Percentiles rank a stretch among this genome's conserved stretches.
These are phyloP conservation scores for Botrytis aclada DNA, from an alignment of 2,329 filamentous ascomycete species.

Conservation along the genomic window DNA sequence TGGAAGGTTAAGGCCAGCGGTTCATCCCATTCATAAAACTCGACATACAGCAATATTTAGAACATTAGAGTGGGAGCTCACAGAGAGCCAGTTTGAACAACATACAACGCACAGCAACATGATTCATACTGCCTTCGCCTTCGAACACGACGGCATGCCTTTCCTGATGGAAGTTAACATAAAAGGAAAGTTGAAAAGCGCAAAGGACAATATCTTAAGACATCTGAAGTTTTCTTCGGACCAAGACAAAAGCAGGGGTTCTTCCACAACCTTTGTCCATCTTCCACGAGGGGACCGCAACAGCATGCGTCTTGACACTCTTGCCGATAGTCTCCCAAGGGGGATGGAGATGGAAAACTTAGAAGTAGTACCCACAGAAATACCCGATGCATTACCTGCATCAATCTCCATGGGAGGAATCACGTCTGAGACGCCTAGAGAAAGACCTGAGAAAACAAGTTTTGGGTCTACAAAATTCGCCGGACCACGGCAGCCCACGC, in stretches of 20 bases:
- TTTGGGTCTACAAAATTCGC: background rate
- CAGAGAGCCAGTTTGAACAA: background rate
- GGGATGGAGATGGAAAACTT: background rate
- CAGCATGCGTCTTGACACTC: background rate
- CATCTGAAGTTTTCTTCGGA: background rate
- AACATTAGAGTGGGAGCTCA: background rate
- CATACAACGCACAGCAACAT: background rate
- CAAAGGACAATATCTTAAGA: background rate
- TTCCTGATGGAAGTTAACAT: background rate
- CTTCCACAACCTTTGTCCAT: background rate
- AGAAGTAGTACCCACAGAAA: background rate
- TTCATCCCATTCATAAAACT: background rate
- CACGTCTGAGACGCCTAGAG: background rate
- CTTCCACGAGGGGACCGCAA: background rate
- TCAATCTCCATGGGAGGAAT: background rate
- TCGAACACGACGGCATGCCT: background rate
- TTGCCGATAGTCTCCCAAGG: background rate
- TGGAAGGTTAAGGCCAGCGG: background rate
- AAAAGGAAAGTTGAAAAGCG: background rate
- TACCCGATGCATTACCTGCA: background rate
- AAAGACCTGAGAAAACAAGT: background rate
- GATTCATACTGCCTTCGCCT: conserved; percentile 2
- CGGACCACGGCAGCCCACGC: background rate
- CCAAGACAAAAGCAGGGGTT: background rate
- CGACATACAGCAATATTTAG: background rate